Evolutionary conservation across 2,329 filamentous ascomycete species (phyloP), one percentile per base, ranked within the genome.

Genomic region (Pseudogymnoascus sp.): DNA sequence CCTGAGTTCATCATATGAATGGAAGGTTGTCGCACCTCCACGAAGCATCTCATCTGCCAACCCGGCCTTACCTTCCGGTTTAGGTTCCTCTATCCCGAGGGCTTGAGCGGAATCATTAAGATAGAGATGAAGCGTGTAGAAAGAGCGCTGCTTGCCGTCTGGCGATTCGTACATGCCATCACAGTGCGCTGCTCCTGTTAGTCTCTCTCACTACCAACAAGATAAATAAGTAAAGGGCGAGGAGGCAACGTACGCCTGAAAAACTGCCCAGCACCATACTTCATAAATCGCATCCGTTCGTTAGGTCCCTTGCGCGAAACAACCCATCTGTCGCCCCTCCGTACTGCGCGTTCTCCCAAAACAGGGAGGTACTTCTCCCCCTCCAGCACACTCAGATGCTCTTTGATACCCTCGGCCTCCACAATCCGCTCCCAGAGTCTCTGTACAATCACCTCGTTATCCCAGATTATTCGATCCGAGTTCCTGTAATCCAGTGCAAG

Each of bases 381-480:
- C 0, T 73, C 68, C 15, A 79, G 68, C 2, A 69, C 67, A 0
- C 68, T 72, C 25, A 84, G 66, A 59, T 74, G 67, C 35, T 78
- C 75, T 13, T 65, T 66, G 33, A 84, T 66, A 1, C 77, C 77
- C 1, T 76, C 72, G 52, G 72, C 66, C 21, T 81, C 73, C 18
- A 78, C 70, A 1, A 87, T 81, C 8, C 90, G 80, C 40, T 75
- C 77, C 80, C 87, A 87, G 0, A 94, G 68, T 21, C 83, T 81
- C 25, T 82, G 78, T 0, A 84, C 86, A 1, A 93, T 66, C 1
- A 82, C 81, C 58, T 79, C 76, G 12, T 81, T 74, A 69, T 94
- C 88, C 82, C 86, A 89, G 67, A 94, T 87, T 65, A 93, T 89
- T 2, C 90, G 81, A n/a, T 87, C 87, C 68, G 87, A 87, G 64